Percentiles rank a stretch among this genome's conserved stretches.
Evolutionary conservation across 306 rosid species (phyloP).

Genomic region (Prinsepia uniflora): DNA sequence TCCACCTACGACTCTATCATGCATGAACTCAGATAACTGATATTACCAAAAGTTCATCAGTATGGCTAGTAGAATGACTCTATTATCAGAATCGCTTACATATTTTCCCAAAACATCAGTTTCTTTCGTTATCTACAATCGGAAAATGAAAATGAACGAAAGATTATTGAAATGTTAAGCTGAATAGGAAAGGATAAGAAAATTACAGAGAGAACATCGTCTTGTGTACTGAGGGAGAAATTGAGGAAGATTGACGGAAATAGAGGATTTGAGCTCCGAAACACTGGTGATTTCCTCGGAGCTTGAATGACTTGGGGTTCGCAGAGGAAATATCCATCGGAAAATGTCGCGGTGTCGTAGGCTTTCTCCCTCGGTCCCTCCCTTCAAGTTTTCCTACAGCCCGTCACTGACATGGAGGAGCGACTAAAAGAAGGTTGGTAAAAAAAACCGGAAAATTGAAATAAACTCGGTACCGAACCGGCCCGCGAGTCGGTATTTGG

Average conservation of each 20-base stretch:
- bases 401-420: background rate
- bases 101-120: background rate
- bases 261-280: constrained; percentile 18
- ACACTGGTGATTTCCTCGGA: constrained; percentile 18
- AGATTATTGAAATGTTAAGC: background rate
- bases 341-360: background rate
- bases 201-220: constrained; percentile 25
- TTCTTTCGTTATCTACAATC: background rate
- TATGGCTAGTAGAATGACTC: background rate
- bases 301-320: constrained; percentile 15
- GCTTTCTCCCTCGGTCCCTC: background rate
- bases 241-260: constrained; percentile 23
- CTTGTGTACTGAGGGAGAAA: constrained; percentile 20
- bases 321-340: constrained; percentile 23
- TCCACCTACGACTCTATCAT: background rate
- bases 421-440: background rate
- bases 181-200: background rate
- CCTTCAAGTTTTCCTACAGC: background rate
- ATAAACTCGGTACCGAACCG: too few species aligned
- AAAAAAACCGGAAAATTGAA: too few species aligned
- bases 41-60: constrained; percentile 4
- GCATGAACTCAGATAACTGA: background rate
- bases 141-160: background rate
- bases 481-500: too few species aligned
- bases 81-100: background rate